Evolutionary conservation across 2,329 filamentous ascomycete genomes (phyloP).

Genomic region (Grosmannia serpens): DNA sequence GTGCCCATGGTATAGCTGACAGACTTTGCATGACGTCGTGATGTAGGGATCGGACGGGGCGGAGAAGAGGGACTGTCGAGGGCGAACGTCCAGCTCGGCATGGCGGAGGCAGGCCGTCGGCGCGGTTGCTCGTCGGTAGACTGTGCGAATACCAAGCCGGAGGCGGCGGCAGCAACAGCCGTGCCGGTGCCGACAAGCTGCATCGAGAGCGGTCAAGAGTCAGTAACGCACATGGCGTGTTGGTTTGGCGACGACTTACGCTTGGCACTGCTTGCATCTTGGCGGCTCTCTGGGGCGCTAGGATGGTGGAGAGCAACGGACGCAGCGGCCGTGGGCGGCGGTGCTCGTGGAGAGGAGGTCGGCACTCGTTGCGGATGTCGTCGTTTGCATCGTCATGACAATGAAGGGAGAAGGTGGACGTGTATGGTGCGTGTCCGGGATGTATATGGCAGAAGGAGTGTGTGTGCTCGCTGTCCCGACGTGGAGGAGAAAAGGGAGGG

Average conservation of each 20-base stretch:
- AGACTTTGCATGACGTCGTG: conserved; percentile 33
- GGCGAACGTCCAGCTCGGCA: neutral
- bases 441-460: neutral
- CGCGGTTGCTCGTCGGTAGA: conserved; percentile 28
- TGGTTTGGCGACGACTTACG: conserved; percentile 27
- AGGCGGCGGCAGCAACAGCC: conserved; percentile 48
- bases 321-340: conserved; percentile 19
- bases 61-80: neutral
- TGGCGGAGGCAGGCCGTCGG: conserved; percentile 13
- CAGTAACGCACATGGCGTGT: neutral
- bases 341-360: conserved; percentile 19
- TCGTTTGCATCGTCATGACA: conserved; percentile 28
- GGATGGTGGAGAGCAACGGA: conserved; percentile 10
- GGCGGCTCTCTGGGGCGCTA: conserved; percentile 14
- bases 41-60: conserved; percentile 17
- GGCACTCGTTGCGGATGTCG: conserved; percentile 18
- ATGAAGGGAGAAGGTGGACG: conserved; percentile 9
- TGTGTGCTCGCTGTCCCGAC: neutral
- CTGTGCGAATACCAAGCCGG: conserved; percentile 48
- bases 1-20: conserved; percentile 20
- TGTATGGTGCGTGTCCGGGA: neutral
- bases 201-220: neutral
- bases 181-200: conserved; percentile 52
- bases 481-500: neutral
- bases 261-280: conserved; percentile 30